Conservation (phyloP, 768 basidiomycete species). For the Tricholoma hemisulphureum region DNA sequence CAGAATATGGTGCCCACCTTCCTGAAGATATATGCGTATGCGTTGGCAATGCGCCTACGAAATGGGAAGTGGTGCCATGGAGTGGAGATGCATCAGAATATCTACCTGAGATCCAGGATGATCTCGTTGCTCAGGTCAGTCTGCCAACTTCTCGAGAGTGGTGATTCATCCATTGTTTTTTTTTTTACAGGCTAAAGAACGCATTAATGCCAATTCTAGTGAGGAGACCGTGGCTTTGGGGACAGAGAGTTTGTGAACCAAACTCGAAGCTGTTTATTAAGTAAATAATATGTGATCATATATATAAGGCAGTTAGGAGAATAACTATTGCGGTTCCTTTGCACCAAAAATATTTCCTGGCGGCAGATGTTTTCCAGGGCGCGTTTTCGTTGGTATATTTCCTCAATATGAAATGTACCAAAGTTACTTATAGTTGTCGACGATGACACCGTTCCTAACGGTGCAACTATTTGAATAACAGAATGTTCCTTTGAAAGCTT, state of each 20-base stretch:
- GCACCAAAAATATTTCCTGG: no score
- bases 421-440: no score
- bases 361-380: no score
- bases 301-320: no score
- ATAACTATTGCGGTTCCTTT: no score
- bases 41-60: constrained; percentile 71
- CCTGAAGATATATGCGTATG: constrained; percentile 80
- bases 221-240: background rate
- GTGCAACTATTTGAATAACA: no score
- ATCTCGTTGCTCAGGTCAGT: constrained; percentile 52
- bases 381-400: no score
- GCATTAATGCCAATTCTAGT: background rate
- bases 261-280: no score
- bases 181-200: background rate
- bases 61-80: constrained; percentile 65
- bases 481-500: no score
- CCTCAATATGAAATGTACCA: no score
- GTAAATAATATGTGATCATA: no score
- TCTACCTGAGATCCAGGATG: constrained; percentile 60
- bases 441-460: no score
- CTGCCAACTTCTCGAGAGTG: background rate
- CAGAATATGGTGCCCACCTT: constrained; percentile 68
- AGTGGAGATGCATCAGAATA: constrained; percentile 54
- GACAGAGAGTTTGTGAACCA: background rate
- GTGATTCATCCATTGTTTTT: background rate